Base-by-base conservation (phyloP, 192 early-diverging fungal species). In the Rhizophagus clarus region DNA sequence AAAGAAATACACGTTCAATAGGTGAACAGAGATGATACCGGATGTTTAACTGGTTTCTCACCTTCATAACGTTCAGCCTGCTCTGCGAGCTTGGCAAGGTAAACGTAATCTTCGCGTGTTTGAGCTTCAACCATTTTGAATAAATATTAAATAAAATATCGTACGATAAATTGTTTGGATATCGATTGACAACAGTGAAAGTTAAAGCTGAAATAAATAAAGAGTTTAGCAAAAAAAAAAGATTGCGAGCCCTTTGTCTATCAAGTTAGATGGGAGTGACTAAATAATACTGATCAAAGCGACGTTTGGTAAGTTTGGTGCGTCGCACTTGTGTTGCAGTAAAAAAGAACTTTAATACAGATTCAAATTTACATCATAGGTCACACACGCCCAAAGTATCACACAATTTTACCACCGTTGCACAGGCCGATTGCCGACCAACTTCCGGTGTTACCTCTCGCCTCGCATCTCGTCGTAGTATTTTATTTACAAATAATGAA, bases 31-130 rank as follows among this genome's bases (percentile, higher is more conserved):
- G 71, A 72, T 72, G 71, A 72, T 47, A 42, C 71, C 42, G 71
- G 42, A 34, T 69, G 67, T 9, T 49, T 76, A 29, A 63, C 37
- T n/a, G 56, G 31, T 34, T 76, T 76, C 69, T 85, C 91, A 98
- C 96, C 97, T 86, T 99, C 97, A 87, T 99, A 99, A 83, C 97
- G 93, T 89, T 99, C 97, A 80, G 97, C 97, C 88, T 99, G 97
- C 90, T 99, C 97, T 81, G 96, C 94, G 84, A 99, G 94, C 93
- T 97, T 97, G 88, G 97, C 97, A 92, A 97, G 95, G 92, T 97
- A 99, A 77, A 99, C 97, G 85, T 93, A 82, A 75, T 83, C 69
- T 80, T 85, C 84, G 76, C 84, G 84, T 81, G 84, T 37, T 66
- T 66, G 79, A 66, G 71, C 71, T 32, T 72, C 64, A 42, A 71